phyloP scores from a whole-genome alignment of 2,329 filamentous ascomycete genomes.

The Albophoma yamanashiensis region DNA sequence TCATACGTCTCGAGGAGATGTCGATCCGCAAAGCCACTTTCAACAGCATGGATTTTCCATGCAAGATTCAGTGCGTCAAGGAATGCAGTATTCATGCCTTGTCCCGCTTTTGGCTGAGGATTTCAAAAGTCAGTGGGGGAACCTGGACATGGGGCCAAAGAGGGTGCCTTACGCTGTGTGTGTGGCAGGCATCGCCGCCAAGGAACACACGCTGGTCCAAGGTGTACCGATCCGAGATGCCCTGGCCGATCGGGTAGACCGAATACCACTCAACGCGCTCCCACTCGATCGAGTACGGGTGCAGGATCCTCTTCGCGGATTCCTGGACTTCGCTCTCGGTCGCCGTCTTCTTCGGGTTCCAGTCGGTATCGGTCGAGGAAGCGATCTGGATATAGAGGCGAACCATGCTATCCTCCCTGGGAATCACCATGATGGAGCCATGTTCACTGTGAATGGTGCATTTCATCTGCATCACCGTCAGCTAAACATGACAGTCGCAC shows the following conservation, averaged over 20 bases:
- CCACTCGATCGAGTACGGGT: slow-evolving; percentile 58
- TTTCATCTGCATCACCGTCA: slow-evolving; percentile 52
- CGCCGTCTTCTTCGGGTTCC: slow-evolving; percentile 51
- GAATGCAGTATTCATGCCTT: slow-evolving; percentile 74
- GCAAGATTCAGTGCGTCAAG: slow-evolving; percentile 79
- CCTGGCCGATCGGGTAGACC: slow-evolving; percentile 67
- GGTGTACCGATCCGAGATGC: slow-evolving; percentile 58
- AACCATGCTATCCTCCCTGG: slow-evolving; percentile 58
- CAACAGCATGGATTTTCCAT: slow-evolving; percentile 92
- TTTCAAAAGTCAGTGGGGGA: slow-evolving; percentile 2
- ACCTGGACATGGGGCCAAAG: neutral
- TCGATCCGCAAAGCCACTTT: slow-evolving; percentile 67
- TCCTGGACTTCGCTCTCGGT: slow-evolving; percentile 53
- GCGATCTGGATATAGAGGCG: slow-evolving; percentile 60
- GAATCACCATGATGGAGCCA: slow-evolving; percentile 73
- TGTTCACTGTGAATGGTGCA: slow-evolving; percentile 65
- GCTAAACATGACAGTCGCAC: neutral
- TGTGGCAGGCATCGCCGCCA: slow-evolving; percentile 70
- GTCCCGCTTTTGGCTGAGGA: slow-evolving; percentile 61
- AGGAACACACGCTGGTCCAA: slow-evolving; percentile 61
- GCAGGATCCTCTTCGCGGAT: slow-evolving; percentile 53
- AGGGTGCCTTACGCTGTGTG: slow-evolving; percentile 49
- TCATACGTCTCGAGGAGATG: slow-evolving; percentile 77
- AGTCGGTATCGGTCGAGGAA: slow-evolving; percentile 49
- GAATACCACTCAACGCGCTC: slow-evolving; percentile 64